Conservation (phyloP, 257 asterid species). For the Coffea eugenioides region DNA sequence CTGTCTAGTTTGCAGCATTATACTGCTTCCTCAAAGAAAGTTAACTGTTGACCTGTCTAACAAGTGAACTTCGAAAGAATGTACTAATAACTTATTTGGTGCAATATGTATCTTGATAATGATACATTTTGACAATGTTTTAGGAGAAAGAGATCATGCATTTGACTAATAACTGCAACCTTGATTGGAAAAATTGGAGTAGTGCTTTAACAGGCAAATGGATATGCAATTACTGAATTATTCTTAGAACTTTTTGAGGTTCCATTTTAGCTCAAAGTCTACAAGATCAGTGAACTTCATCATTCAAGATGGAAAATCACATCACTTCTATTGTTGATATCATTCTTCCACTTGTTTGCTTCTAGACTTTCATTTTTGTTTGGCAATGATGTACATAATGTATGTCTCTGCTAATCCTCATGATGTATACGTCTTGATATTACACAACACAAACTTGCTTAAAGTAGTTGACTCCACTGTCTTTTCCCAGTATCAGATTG, state of each 20-base stretch:
- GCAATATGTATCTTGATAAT: too few relatives aligned
- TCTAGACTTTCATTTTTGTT: too few relatives aligned
- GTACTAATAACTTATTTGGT: background rate
- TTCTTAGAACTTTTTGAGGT: background rate
- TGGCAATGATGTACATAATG: background rate
- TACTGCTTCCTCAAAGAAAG: background rate
- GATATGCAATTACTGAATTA: background rate
- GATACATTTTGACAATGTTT: background rate
- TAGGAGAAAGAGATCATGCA: background rate
- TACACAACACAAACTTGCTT: background rate
- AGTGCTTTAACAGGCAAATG: background rate
- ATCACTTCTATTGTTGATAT: background rate
- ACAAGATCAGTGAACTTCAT: too few relatives aligned
- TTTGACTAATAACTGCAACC: background rate
- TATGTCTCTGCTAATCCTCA: background rate
- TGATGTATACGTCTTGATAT: background rate
- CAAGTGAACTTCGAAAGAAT: too few relatives aligned
- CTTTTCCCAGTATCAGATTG: slow-evolving; percentile 48
- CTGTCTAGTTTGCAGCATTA: background rate
- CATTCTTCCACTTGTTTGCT: background rate
- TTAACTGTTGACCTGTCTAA: too few relatives aligned
- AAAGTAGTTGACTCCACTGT: slow-evolving; percentile 7
- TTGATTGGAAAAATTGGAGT: background rate
- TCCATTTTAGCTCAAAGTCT: background rate
- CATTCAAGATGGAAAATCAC: background rate